These are phyloP conservation scores for Fusarium pseudoanthophilum DNA, from an alignment of 2,329 filamentous ascomycete genomes.

Conservation along the genomic window DNA sequence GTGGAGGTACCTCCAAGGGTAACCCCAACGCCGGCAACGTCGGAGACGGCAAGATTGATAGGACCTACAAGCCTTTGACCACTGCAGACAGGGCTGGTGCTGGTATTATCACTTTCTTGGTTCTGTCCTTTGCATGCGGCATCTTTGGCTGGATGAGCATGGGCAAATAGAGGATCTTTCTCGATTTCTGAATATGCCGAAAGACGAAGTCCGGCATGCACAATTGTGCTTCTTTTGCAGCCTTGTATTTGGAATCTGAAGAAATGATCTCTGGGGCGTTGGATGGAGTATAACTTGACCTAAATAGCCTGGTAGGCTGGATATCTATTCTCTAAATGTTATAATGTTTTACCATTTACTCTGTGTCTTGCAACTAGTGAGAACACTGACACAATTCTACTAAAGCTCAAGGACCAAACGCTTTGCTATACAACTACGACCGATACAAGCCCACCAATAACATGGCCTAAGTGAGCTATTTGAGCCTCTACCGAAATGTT, in stretches of 20 bases:
- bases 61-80: slow-evolving; percentile 51
- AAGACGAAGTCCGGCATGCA: slow-evolving; percentile 12
- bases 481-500: not conserved
- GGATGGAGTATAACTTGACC: slow-evolving; percentile 39
- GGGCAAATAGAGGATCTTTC: slow-evolving; percentile 43
- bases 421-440: not conserved
- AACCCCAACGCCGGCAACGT: slow-evolving; percentile 56
- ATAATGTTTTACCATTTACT: slow-evolving; percentile 10
- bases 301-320: slow-evolving; percentile 37
- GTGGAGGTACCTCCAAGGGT: slow-evolving; percentile 63
- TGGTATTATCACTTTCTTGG: slow-evolving; percentile 58
- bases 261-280: slow-evolving; percentile 39
- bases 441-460: not conserved
- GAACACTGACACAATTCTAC: no score
- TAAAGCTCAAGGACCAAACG: not conserved
- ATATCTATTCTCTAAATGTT: slow-evolving; percentile 22
- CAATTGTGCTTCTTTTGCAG: slow-evolving; percentile 24
- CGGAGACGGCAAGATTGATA: slow-evolving; percentile 50
- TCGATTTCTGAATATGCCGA: slow-evolving; percentile 21
- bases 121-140: slow-evolving; percentile 53
- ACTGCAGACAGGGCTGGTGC: slow-evolving; percentile 60
- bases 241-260: slow-evolving; percentile 26
- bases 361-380: not conserved
- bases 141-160: slow-evolving; percentile 63
- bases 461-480: not conserved